These are phyloP conservation scores for Alternaria sp. DNA, from an alignment of 2,329 filamentous ascomycete species.

Conservation along the genomic window DNA sequence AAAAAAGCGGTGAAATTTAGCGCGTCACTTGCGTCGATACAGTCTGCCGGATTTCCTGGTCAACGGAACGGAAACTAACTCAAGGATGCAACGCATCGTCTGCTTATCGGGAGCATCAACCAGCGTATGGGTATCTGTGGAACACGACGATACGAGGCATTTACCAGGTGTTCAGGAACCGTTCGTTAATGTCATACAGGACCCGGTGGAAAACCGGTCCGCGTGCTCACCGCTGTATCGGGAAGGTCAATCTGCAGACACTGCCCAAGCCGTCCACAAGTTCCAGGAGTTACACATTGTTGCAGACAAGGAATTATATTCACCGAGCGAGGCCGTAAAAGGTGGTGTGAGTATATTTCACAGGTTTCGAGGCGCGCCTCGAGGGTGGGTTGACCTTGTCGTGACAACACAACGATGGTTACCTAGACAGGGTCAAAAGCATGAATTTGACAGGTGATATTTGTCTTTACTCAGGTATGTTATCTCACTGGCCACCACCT, in stretches of 20 bases:
- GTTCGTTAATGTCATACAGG: neutral
- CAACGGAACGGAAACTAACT: neutral
- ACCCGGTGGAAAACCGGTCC: neutral
- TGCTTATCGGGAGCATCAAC: neutral
- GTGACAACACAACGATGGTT: neutral
- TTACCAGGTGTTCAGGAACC: neutral
- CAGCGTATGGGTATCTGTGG: neutral
- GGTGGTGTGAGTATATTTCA: neutral
- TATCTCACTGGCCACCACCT: neutral
- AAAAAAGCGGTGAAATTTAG: neutral
- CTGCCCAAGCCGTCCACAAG: neutral
- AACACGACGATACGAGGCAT: neutral
- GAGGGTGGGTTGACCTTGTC: neutral
- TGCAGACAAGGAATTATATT: neutral
- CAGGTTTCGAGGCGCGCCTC: neutral
- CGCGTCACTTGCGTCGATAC: neutral
- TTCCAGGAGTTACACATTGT: neutral
- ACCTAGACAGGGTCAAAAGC: neutral
- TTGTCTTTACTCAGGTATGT: neutral
- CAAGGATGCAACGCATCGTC: neutral
- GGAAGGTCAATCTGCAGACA: slow-evolving; percentile 3
- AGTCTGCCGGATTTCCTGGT: neutral
- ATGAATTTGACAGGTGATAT: neutral
- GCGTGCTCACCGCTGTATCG: slow-evolving; percentile 5
- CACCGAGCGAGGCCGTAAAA: too few species aligned